These are phyloP conservation scores for Aspergillus phoenicis DNA, from an alignment of 2,329 filamentous ascomycete species.

Conservation along the genomic window DNA sequence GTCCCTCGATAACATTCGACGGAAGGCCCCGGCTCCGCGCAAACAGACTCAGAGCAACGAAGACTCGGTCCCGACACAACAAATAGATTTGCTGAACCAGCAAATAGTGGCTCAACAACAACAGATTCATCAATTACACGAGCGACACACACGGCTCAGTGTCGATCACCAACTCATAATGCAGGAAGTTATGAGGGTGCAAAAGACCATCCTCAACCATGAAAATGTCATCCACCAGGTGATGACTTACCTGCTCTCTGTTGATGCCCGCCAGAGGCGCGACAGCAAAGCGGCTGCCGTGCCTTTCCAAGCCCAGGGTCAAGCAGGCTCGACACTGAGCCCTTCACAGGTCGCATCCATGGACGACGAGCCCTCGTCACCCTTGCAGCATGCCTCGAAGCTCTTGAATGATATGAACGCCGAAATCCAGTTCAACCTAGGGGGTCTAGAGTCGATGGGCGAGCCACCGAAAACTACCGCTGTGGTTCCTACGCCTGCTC, in stretches of 20 bases:
- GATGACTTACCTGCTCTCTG: conserved; percentile 67
- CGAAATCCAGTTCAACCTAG: conserved; percentile 64
- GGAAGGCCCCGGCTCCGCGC: conserved; percentile 89
- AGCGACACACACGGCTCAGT: conserved; percentile 77
- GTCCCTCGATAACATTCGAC: conserved; percentile 90
- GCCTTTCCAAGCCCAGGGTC: conserved; percentile 46
- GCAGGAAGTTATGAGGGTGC: conserved; percentile 65
- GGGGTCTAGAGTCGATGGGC: conserved; percentile 67
- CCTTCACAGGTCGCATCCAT: conserved; percentile 50
- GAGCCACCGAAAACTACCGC: conserved; percentile 60
- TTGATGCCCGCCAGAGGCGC: conserved; percentile 65
- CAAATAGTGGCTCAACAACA: conserved; percentile 88
- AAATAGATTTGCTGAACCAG: conserved; percentile 85
- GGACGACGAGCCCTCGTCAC: conserved; percentile 67
- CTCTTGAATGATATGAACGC: conserved; percentile 66
- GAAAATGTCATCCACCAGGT: conserved; percentile 72
- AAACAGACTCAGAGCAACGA: conserved; percentile 72
- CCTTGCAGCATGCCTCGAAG: conserved; percentile 68
- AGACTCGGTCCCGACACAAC: conserved; percentile 76
- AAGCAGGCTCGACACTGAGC: conserved; percentile 45
- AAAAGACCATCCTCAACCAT: conserved; percentile 72
- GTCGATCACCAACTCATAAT: conserved; percentile 66
- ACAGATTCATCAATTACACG: conserved; percentile 84
- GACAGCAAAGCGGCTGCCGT: conserved; percentile 55
- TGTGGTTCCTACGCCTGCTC: conserved; percentile 59